These are phyloP conservation scores for Aegilops longissima DNA, from an alignment of 176 grass and related monocot genomes.

Conservation along the genomic window DNA sequence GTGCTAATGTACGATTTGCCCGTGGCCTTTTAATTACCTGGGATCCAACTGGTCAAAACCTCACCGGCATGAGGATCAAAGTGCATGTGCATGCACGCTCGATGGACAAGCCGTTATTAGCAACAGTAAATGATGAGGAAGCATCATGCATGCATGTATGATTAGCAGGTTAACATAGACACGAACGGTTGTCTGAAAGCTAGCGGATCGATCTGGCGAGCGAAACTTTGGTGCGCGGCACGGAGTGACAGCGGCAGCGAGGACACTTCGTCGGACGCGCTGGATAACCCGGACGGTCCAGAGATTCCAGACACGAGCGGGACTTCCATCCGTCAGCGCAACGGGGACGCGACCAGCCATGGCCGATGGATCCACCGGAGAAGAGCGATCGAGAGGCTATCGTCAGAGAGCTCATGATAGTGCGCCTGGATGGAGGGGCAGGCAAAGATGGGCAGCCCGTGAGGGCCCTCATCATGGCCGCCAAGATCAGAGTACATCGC, in stretches of 20 bases:
- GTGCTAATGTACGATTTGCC: not conserved
- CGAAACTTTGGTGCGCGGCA: not conserved
- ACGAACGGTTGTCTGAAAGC: not conserved
- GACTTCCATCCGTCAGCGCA: not conserved
- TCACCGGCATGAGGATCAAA: not conserved
- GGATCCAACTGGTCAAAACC: not conserved
- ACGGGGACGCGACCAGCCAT: not conserved
- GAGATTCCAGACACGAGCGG: conserved; percentile 23
- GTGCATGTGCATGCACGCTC: too few relatives aligned
- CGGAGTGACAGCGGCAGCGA: not conserved
- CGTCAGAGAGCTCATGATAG: conserved; percentile 26
- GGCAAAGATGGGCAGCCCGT: conserved; percentile 11
- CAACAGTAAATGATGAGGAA: not conserved
- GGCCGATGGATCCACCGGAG: not conserved
- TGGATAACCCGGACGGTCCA: not conserved
- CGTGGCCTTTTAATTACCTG: not conserved
- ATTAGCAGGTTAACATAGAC: not conserved
- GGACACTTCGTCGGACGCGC: not conserved
- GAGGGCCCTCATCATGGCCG: conserved; percentile 28
- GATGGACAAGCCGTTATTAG: not conserved
- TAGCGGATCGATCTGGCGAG: not conserved
- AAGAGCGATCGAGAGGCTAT: not conserved
- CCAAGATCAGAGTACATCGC: conserved; percentile 5
- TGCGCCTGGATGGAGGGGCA: conserved; percentile 28
- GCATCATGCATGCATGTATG: not conserved